Conservation (phyloP, 2,329 filamentous ascomycete species). For the Paraconiothyrium brasiliense region DNA sequence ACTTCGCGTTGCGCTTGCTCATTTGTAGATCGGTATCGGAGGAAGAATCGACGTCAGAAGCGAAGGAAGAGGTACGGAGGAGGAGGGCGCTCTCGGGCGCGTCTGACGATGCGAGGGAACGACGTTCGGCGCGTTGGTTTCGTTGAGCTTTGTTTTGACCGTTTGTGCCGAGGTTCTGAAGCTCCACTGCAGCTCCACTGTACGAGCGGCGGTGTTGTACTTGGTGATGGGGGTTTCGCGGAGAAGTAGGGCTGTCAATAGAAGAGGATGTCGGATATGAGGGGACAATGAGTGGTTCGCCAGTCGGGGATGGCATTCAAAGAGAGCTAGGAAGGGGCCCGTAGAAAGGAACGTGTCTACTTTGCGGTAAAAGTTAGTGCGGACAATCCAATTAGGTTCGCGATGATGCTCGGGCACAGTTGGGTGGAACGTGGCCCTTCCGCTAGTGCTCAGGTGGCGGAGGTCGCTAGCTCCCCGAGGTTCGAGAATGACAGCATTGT, state of each 20-base stretch:
- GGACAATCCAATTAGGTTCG: constrained; percentile 21
- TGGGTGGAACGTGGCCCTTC: constrained; percentile 30
- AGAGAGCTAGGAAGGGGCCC: constrained; percentile 22
- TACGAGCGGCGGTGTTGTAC: constrained; percentile 29
- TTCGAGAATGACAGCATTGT: constrained; percentile 9
- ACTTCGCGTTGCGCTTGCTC: constrained; percentile 47
- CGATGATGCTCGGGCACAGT: constrained; percentile 20
- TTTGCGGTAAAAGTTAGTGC: constrained; percentile 31
- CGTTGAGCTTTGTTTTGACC: not conserved
- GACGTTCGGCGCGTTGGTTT: constrained; percentile 13
- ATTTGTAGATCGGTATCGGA: constrained; percentile 41
- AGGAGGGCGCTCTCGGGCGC: constrained; percentile 32
- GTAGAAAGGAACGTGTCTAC: constrained; percentile 32
- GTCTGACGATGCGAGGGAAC: constrained; percentile 21
- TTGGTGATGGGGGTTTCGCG: constrained; percentile 28
- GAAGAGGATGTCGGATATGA: constrained; percentile 25
- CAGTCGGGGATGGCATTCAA: constrained; percentile 54
- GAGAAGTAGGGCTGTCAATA: constrained; percentile 25
- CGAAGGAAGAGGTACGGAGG: constrained; percentile 24
- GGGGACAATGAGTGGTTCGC: constrained; percentile 45
- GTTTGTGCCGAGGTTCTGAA: constrained; percentile 25
- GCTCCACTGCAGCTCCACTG: constrained; percentile 30
- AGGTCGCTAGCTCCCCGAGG: constrained; percentile 5
- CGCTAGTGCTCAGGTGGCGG: constrained; percentile 7
- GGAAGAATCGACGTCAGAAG: constrained; percentile 25